Evolutionary conservation across 352 stramenopile genomes (phyloP), one percentile per base, ranked within the genome.

Genomic region (Globisporangium spiculum): DNA sequence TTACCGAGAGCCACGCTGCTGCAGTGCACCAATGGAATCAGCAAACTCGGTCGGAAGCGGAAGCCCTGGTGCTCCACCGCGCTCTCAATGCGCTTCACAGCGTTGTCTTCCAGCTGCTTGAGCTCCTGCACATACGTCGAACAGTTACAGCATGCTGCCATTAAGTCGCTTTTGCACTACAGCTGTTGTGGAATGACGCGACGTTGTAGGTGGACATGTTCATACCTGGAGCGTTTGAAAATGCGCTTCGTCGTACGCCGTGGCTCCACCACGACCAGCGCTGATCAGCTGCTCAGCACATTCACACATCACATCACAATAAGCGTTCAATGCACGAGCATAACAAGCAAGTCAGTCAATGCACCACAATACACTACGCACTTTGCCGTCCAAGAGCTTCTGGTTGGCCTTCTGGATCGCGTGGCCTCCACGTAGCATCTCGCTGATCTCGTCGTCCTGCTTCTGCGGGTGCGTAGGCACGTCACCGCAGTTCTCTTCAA

Each of bases 351-450:
- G 4, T 5, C 41, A 50, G 8, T 7, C 7, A 7, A 4, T 8
- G 1, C 54, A 20, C 2, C 18, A 7, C 38, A 16, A 26, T n/a
- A 60, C 16, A n/a, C 3, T 9, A 67, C 50, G 16, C 7, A 85
- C 84, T 69, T 81, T 83, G 5, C 76, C 81, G 32, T 79, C 58
- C 16, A 92, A 62, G 54, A 92, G 58, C 36, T 74, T 81, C 44
- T 70, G 70, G 66, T 71, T 88, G 10, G 84, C 81, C 53, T 82
- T 58, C 57, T 93, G 85, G 12, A 89, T 55, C 20, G 81, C 83
- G 70, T 92, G 86, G 62, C 82, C 86, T 48, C 78, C 79, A 26
- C 86, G 86, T 61, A 92, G 56, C 86, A 93, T 93, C 68, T 88
- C 76, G 73, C 86, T 90, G 53, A 84, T 68, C 44, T 76, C 74